phyloP scores from a whole-genome alignment of 805 yeast genomes.

The Danielozyma ontarioensis region DNA sequence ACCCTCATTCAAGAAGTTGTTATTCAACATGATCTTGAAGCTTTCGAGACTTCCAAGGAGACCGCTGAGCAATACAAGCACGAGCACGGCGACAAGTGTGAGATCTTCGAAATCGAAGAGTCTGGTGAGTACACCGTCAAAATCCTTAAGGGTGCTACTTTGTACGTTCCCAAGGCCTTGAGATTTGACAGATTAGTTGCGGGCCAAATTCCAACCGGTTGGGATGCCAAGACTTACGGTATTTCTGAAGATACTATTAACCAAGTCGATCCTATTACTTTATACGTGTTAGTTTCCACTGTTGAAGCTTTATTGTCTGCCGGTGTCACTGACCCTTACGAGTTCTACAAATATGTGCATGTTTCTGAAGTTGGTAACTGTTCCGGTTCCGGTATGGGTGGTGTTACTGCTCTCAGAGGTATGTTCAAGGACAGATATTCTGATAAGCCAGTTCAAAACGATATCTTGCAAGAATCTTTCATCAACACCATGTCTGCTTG shows the following conservation, averaged over 20 bases:
- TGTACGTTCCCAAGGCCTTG: slow-evolving; percentile 86
- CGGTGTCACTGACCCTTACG: slow-evolving; percentile 98
- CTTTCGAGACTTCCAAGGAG: slow-evolving; percentile 91
- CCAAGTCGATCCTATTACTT: slow-evolving; percentile 95
- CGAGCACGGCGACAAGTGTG: slow-evolving; percentile 92
- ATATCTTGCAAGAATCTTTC: slow-evolving; percentile 95
- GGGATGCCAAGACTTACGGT: slow-evolving; percentile 95
- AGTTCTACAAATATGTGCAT: slow-evolving; percentile 96
- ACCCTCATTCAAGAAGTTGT: slow-evolving; percentile 92
- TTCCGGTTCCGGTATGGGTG: slow-evolving; percentile 99
- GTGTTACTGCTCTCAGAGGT: slow-evolving; percentile 93
- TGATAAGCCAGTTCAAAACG: slow-evolving; percentile 95
- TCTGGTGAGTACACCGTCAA: slow-evolving; percentile 90
- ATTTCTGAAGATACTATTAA: slow-evolving; percentile 85
- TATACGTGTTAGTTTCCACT: slow-evolving; percentile 88
- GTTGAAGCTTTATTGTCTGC: slow-evolving; percentile 90
- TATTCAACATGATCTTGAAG: slow-evolving; percentile 92
- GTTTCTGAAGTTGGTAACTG: slow-evolving; percentile 99
- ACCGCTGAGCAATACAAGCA: slow-evolving; percentile 91
- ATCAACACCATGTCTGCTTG: slow-evolving; percentile 99
- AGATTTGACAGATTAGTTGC: slow-evolving; percentile 73
- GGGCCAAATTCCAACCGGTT: slow-evolving; percentile 97
- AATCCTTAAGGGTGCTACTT: slow-evolving; percentile 87
- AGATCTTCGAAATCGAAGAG: slow-evolving; percentile 81
- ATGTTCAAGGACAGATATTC: slow-evolving; percentile 94